Evolutionary conservation across 1,284 basidiomycete genomes (phyloP), one percentile per base, ranked within the genome.

Genomic region (Polyporus tsugae): DNA sequence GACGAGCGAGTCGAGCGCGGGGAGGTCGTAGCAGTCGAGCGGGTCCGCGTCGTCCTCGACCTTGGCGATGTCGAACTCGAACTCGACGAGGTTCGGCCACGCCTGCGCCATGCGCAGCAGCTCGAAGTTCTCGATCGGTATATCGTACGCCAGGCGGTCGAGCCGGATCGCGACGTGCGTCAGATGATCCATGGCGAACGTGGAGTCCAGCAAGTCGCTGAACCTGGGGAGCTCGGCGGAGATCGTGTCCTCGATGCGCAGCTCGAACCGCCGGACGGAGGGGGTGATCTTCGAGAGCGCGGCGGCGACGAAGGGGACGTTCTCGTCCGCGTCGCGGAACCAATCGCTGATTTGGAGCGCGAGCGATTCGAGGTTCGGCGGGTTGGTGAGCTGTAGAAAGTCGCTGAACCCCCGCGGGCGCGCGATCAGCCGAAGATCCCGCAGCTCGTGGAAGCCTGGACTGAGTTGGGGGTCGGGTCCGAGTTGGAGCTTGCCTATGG

Each of bases 41-140:
- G 52, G 52, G 52, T 55, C 29, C 52, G 52, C 52, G 52, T 55
- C 52, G 5, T 29, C 52, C 5, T 55, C 52, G 52, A 55, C 29
- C 9, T 39, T 35, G 22, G 9, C 15, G 52, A 67, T n/a, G 57
- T 25, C 35, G 41, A 67, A 59, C 58, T 60, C 62, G 62, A 67
- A 63, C 38, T 67, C 66, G 46, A 35, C 44, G 25, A 67, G 66
- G 39, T 42, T 17, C 6, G 66, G 61, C 66, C 66, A 67, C n/a
- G 46, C 62, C 35, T 41, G 3, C 25, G 49, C 62, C 15, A 67
- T 22, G 22, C 44, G 33, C 19, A n/a, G 17, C 22, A 67, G 44
- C 10, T 60, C 57, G 9, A n/a, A 25, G 36, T 60, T 62, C 1
- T 38, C 33, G 44, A 67, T n/a, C 33, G 61, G 61, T 13, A 63